A percentile compares a stretch with the other conserved stretches of the same genome.
phyloP scores from a whole-genome alignment of 2,329 filamentous ascomycete genomes.

The Harringtonia aguacate region DNA sequence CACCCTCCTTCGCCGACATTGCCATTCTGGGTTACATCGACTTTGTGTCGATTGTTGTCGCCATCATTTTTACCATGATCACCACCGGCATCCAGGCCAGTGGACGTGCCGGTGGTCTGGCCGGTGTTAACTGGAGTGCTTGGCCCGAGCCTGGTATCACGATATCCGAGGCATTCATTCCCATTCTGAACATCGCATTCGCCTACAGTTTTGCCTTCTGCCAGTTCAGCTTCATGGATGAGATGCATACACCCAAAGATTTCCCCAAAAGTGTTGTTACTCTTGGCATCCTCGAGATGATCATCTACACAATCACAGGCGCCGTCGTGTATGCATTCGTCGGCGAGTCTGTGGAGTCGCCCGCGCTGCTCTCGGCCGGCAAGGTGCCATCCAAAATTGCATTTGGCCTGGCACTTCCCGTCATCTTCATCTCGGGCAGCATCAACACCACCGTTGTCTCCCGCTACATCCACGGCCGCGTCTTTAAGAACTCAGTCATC shows the following conservation, averaged over 20 bases:
- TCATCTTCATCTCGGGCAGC: conserved; percentile 59
- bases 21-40: conserved; percentile 40
- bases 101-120: conserved; percentile 37
- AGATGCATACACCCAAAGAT: conserved; percentile 38
- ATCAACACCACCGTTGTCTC: conserved; percentile 19
- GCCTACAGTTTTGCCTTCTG: conserved; percentile 50
- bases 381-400: conserved; percentile 51
- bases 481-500: conserved; percentile 30
- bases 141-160: conserved; percentile 33
- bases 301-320: conserved; percentile 7
- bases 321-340: conserved; percentile 4
- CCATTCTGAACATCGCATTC: conserved; percentile 59
- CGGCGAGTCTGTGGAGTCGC: conserved; percentile 51
- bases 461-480: conserved; percentile 34
- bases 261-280: conserved; percentile 46
- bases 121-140: conserved; percentile 17
- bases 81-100: not conserved
- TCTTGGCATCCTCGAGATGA: conserved; percentile 38
- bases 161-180: conserved; percentile 46
- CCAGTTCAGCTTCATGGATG: conserved; percentile 43
- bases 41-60: conserved; percentile 33
- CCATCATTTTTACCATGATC: conserved; percentile 4
- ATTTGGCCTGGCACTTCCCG: conserved; percentile 60
- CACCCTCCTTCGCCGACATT: conserved; percentile 36
- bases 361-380: conserved; percentile 57